Evolutionary conservation across 352 stramenopile genomes (phyloP).

Genomic region (Phytophthora uliginosa): DNA sequence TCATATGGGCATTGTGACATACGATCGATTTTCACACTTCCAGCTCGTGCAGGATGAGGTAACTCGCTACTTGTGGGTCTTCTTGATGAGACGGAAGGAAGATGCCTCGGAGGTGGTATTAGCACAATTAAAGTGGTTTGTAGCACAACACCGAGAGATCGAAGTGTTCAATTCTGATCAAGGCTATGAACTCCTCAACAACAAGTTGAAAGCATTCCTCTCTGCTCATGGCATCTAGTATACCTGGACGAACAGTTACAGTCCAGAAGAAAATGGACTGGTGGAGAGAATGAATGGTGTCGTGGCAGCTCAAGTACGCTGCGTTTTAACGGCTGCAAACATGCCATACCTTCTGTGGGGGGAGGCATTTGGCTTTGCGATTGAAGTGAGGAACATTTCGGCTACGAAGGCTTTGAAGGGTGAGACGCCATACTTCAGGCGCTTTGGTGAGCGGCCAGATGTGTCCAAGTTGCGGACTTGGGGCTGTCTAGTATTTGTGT

Average conservation of each 20-base stretch:
- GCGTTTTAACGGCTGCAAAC: background rate
- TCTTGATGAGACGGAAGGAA: background rate
- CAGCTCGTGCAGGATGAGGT: constrained; percentile 2
- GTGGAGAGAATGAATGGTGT: background rate
- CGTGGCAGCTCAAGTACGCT: background rate
- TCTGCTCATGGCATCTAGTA: background rate
- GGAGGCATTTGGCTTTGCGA: too few relatives aligned
- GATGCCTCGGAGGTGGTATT: background rate
- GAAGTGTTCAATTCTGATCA: background rate
- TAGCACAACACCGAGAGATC: too few relatives aligned
- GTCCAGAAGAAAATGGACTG: background rate
- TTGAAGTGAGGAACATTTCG: background rate
- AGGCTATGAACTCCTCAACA: background rate
- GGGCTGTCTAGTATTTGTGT: too few relatives aligned
- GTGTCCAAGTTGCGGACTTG: too few relatives aligned
- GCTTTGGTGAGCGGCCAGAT: too few relatives aligned
- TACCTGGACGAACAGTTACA: background rate
- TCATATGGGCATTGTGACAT: background rate
- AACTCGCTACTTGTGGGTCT: background rate
- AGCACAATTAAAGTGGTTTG: background rate
- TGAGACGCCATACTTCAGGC: too few relatives aligned
- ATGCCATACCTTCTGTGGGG: background rate
- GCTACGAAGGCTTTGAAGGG: background rate
- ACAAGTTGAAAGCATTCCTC: background rate
- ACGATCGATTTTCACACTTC: constrained; percentile 20